Evolutionary conservation across 2,329 filamentous ascomycete genomes (phyloP).

Genomic region (Corinectria fuckeliana): DNA sequence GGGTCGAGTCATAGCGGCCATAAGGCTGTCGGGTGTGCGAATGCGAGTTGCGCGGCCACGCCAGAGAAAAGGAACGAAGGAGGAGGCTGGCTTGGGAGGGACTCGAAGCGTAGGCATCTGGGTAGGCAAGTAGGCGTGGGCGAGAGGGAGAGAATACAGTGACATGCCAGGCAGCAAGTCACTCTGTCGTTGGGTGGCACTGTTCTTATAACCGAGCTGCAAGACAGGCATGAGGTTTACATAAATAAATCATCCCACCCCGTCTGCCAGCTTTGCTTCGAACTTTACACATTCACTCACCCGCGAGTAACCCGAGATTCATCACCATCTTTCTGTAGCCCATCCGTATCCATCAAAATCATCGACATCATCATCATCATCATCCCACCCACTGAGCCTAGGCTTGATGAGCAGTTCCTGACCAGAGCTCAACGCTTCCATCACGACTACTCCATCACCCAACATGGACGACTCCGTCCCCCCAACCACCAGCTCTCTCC

Average conservation of each 20-base stretch:
- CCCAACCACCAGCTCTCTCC: not conserved
- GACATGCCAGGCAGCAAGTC: too few relatives aligned
- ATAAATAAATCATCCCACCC: not conserved
- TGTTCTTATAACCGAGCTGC: not conserved
- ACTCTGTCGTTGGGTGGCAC: too few relatives aligned
- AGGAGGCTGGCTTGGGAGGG: too few relatives aligned
- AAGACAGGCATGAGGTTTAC: not conserved
- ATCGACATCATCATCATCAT: not conserved
- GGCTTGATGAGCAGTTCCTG: not conserved
- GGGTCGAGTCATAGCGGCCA: constrained; percentile 9
- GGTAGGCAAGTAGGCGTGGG: too few relatives aligned
- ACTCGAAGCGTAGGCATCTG: too few relatives aligned
- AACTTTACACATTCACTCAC: not conserved
- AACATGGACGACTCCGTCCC: constrained; percentile 19
- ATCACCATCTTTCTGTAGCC: not conserved
- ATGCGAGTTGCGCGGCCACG: constrained; percentile 13
- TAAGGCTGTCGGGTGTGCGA: constrained; percentile 12
- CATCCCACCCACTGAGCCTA: not conserved
- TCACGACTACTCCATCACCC: constrained; percentile 27
- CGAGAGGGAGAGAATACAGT: not conserved
- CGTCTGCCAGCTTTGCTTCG: too few relatives aligned
- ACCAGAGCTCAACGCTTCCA: constrained; percentile 4
- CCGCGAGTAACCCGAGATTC: not conserved
- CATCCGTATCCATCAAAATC: not conserved
- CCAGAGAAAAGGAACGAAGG: not conserved